These are phyloP conservation scores for Boletus tomentosulus DNA, from an alignment of 768 basidiomycete species.

Conservation along the genomic window DNA sequence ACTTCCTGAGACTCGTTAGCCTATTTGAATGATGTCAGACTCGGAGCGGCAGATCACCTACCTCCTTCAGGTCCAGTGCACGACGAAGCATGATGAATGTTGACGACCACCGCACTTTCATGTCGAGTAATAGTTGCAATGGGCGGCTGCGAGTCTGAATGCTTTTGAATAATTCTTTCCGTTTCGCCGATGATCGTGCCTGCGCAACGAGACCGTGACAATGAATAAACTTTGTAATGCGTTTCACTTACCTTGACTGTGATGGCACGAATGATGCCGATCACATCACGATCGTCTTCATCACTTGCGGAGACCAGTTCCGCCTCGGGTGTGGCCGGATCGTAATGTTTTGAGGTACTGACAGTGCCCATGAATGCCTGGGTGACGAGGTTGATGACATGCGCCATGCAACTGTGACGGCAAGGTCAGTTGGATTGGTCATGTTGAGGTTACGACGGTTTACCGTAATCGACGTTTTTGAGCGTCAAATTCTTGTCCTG, in stretches of 20 bases:
- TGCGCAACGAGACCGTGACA: not conserved
- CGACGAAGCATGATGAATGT: too few relatives aligned
- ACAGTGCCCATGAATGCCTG: not conserved
- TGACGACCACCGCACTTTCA: too few relatives aligned
- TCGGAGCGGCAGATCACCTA: too few relatives aligned
- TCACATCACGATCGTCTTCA: not conserved
- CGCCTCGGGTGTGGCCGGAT: not conserved
- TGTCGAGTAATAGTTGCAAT: too few relatives aligned
- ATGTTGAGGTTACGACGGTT: too few relatives aligned
- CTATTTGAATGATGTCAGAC: not conserved
- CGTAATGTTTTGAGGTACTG: constrained; percentile 2
- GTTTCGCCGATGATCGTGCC: not conserved
- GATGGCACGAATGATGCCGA: constrained; percentile 5
- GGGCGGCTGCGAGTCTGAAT: constrained; percentile 1
- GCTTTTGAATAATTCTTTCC: constrained; percentile 4
- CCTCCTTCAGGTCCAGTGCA: constrained; percentile 7
- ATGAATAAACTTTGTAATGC: too few relatives aligned
- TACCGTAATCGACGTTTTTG: too few relatives aligned
- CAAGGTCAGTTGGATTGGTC: too few relatives aligned
- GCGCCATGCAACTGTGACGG: too few relatives aligned
- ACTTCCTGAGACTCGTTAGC: not conserved
- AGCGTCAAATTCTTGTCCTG: too few relatives aligned
- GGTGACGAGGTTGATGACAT: not conserved
- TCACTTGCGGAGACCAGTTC: not conserved
- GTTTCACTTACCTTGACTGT: constrained; percentile 2